Evolutionary conservation across 2,329 filamentous ascomycete species (phyloP).

Genomic region (Eutypa lata): DNA sequence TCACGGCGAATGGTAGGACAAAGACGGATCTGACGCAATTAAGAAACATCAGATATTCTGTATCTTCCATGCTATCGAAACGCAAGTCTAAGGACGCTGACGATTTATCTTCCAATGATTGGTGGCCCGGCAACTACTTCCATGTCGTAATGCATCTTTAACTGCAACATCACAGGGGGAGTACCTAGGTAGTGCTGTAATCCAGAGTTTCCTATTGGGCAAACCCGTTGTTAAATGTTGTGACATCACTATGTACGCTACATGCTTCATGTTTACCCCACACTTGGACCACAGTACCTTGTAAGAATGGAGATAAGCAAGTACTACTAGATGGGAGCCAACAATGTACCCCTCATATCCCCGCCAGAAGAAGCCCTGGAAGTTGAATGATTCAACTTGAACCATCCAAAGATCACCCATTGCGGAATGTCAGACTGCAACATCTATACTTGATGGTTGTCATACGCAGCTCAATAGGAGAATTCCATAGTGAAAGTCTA

Average conservation of each 20-base stretch:
- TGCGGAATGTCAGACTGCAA: no score
- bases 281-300: background rate
- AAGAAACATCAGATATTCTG: background rate
- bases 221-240: conserved; percentile 12
- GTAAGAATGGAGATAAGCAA: no score
- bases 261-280: background rate
- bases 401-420: no score
- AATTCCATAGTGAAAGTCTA: no score
- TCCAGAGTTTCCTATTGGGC: conserved; percentile 24
- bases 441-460: no score
- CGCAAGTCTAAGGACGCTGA: background rate
- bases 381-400: no score
- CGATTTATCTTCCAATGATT: background rate
- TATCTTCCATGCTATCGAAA: background rate
- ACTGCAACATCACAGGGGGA: background rate
- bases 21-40: background rate
- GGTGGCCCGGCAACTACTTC: background rate
- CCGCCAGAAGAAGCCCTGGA: no score
- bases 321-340: no score
- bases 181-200: conserved; percentile 15
- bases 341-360: no score
- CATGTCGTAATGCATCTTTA: conserved; percentile 14
- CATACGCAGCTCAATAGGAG: no score
- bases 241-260: conserved; percentile 21
- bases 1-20: background rate